Conservation (phyloP, 176 grass and related monocot species). For the Pontederia paniculata region DNA sequence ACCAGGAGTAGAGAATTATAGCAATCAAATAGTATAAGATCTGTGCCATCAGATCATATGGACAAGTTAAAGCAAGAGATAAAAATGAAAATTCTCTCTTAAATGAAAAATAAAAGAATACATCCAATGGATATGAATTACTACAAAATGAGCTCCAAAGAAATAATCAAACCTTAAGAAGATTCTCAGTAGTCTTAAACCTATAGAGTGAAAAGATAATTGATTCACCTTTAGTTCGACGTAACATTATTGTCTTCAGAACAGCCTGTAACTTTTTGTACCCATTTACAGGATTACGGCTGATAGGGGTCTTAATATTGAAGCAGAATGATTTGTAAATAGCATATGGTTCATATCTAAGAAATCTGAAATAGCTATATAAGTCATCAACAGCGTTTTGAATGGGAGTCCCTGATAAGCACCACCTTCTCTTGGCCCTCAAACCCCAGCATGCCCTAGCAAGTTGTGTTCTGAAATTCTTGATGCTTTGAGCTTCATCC, state of each 20-base stretch:
- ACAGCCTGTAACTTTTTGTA: slow-evolving; percentile 93
- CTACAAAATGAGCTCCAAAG: no score
- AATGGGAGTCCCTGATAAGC: slow-evolving; percentile 97
- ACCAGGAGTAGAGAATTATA: no score
- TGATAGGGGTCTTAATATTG: slow-evolving; percentile 85
- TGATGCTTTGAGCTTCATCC: slow-evolving; percentile 99
- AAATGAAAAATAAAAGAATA: no score
- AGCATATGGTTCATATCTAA: slow-evolving; percentile 83
- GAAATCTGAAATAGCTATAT: slow-evolving; percentile 95
- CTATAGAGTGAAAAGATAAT: not conserved
- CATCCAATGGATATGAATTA: no score
- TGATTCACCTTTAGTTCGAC: slow-evolving; percentile 87
- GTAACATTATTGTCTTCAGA: slow-evolving; percentile 92
- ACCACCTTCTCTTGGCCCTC: slow-evolving; percentile 98
- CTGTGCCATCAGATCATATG: no score
- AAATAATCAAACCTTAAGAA: no score
- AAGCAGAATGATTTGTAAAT: slow-evolving; percentile 63
- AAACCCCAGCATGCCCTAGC: slow-evolving; percentile 94
- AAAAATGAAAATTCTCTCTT: no score
- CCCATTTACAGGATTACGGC: slow-evolving; percentile 54
- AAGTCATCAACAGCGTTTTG: slow-evolving; percentile 97
- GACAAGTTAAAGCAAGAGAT: no score
- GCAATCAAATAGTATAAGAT: no score
- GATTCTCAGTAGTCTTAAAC: no score
- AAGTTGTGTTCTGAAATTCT: slow-evolving; percentile 90